These are phyloP conservation scores for Endogone sp. DNA, from an alignment of 192 early-diverging fungal species.

Conservation along the genomic window DNA sequence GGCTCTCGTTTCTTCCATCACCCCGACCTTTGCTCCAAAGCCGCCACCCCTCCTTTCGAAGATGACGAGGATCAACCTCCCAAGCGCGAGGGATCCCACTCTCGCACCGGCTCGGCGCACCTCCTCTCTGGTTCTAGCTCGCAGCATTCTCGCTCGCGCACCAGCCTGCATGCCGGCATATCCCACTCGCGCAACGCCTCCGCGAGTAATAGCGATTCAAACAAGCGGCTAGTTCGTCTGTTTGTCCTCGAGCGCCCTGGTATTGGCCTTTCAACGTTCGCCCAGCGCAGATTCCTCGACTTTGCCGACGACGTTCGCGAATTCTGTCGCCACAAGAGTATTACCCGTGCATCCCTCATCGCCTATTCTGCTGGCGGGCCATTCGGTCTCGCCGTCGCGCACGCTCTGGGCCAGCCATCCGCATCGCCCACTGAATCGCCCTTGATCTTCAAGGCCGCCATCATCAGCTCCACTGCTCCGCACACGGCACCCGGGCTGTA, in stretches of 20 bases:
- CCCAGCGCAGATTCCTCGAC: conserved; percentile 14
- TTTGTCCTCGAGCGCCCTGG: conserved; percentile 20
- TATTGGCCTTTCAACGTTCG: conserved; percentile 15
- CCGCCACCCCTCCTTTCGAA: too few relatives aligned
- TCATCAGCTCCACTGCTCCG: conserved; percentile 17
- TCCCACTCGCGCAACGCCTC: too few relatives aligned
- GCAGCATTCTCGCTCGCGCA: too few relatives aligned
- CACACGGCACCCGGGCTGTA: conserved; percentile 3
- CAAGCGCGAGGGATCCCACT: too few relatives aligned
- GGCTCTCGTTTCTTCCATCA: conserved; percentile 15
- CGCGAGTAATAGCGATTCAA: too few relatives aligned
- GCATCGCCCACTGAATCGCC: neutral
- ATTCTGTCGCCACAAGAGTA: conserved; percentile 12
- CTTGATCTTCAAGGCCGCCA: conserved; percentile 3
- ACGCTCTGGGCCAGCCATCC: neutral
- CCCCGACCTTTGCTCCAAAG: neutral
- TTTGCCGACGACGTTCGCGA: conserved; percentile 14
- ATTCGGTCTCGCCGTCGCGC: conserved; percentile 10
- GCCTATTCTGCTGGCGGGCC: conserved; percentile 19
- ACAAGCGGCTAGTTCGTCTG: neutral
- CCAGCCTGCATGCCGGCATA: too few relatives aligned
- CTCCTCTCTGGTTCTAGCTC: too few relatives aligned
- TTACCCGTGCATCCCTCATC: conserved; percentile 8
- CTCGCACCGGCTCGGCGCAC: too few relatives aligned
- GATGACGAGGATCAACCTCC: too few relatives aligned